A percentile compares a stretch with the other conserved stretches of the same genome.
phyloP scores from a whole-genome alignment of 495 filamentous ascomycete genomes.

The Daldinia childiae region DNA sequence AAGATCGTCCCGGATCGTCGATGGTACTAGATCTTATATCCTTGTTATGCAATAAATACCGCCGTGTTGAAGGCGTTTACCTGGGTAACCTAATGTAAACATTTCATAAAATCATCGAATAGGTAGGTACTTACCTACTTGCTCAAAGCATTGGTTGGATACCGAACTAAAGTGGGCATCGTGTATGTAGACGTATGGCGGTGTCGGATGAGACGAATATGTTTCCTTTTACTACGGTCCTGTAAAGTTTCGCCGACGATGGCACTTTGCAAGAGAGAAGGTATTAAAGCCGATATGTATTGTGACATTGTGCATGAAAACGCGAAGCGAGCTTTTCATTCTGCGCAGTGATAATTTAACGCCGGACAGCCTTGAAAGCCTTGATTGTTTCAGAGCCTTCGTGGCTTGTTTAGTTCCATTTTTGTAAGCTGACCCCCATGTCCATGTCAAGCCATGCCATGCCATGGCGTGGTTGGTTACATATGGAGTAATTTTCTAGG shows the following conservation, averaged over 20 bases:
- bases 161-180: no score
- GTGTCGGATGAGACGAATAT: no score
- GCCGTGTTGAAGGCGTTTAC: no score
- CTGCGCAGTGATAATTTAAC: constrained; percentile 2
- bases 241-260: not conserved
- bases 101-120: no score
- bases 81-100: no score
- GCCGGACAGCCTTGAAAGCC: constrained; percentile 5
- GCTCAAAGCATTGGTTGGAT: no score
- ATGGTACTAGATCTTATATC: constrained; percentile 12
- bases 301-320: not conserved
- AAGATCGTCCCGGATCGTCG: constrained; percentile 24
- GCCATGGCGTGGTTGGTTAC: not conserved
- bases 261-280: not conserved
- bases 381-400: constrained; percentile 12
- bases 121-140: no score
- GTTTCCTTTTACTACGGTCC: no score
- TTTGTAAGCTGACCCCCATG: constrained; percentile 18
- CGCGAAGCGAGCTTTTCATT: not conserved
- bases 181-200: no score
- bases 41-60: not conserved
- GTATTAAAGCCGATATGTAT: not conserved
- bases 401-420: constrained; percentile 14
- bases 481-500: not conserved
- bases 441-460: not conserved